Conservation (phyloP, 139 green algal genomes). For the Chlorella sp. region DNA sequence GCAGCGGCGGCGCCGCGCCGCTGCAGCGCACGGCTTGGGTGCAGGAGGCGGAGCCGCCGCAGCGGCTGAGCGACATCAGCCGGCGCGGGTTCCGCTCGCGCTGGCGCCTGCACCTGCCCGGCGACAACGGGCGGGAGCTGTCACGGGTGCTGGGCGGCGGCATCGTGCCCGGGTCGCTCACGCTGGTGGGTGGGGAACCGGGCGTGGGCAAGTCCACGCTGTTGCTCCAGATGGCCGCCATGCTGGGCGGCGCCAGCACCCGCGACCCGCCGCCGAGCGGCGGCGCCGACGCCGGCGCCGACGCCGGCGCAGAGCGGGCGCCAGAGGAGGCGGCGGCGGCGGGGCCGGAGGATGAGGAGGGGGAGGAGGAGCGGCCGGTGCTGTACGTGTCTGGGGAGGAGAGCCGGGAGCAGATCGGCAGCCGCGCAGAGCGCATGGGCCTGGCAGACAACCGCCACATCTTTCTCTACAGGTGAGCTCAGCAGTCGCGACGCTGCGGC, state of each 20-base stretch:
- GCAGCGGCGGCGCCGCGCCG: not conserved
- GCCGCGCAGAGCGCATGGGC: conserved; percentile 72
- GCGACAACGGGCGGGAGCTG: conserved; percentile 66
- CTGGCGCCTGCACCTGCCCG: conserved; percentile 57
- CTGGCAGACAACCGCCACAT: conserved; percentile 38
- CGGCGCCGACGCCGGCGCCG: not conserved
- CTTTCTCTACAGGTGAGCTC: conserved; percentile 41
- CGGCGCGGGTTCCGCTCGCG: conserved; percentile 13
- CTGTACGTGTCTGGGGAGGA: conserved; percentile 87
- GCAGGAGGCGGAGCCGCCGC: conserved; percentile 33
- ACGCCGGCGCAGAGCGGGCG: not conserved
- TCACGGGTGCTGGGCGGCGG: conserved; percentile 88
- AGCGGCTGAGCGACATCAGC: conserved; percentile 49
- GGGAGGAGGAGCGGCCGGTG: conserved; percentile 40
- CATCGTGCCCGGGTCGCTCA: conserved; percentile 85
- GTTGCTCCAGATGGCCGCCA: conserved; percentile 61
- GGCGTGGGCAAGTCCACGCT: conserved; percentile 97
- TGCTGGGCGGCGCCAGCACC: conserved; percentile 6
- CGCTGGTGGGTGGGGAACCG: conserved; percentile 93
- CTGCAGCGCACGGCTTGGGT: conserved; percentile 16
- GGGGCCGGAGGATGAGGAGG: not conserved
- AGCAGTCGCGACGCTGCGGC: no score
- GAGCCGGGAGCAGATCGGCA: conserved; percentile 71
- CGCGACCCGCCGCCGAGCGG: no score
- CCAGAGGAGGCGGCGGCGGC: not conserved